Percentiles rank a stretch among this genome's conserved stretches.
Conservation (phyloP, 257 asterid genomes). For the Solanum pimpinellifolium region DNA sequence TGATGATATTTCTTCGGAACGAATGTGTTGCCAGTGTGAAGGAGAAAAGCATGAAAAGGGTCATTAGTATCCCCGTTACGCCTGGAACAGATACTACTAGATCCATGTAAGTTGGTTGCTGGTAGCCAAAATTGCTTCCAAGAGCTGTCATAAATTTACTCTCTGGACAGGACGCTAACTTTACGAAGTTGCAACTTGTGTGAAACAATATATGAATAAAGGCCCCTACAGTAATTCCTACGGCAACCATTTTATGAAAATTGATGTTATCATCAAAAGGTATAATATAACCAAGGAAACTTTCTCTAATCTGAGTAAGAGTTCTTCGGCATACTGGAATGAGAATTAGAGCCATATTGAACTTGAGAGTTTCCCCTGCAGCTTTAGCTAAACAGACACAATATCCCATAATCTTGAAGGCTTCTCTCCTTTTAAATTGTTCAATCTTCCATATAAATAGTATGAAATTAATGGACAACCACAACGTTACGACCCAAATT, state of each 20-base stretch:
- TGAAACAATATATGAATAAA: conserved; percentile 37
- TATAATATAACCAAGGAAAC: conserved; percentile 42
- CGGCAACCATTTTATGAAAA: conserved; percentile 68
- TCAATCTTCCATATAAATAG: conserved; percentile 51
- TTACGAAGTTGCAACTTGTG: conserved; percentile 44
- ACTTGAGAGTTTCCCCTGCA: conserved; percentile 63
- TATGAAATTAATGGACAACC: conserved; percentile 34
- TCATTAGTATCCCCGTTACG: conserved; percentile 51
- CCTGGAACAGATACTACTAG: conserved; percentile 32
- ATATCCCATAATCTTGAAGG: conserved; percentile 63
- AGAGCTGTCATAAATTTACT: conserved; percentile 25
- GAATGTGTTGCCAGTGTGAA: conserved; percentile 67
- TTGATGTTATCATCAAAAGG: conserved; percentile 88
- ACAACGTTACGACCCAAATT: conserved; percentile 42
- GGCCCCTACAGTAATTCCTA: conserved; percentile 37
- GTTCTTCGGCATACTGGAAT: conserved; percentile 77
- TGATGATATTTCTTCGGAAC: conserved; percentile 62
- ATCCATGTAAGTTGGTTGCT: conserved; percentile 49
- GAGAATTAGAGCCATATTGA: conserved; percentile 85
- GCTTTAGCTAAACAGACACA: conserved; percentile 77
- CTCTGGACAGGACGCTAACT: conserved; percentile 42
- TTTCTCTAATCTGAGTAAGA: conserved; percentile 51
- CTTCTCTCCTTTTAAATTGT: conserved; percentile 23
- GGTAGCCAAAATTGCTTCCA: conserved; percentile 33
- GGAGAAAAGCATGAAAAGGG: conserved; percentile 40